Base-by-base conservation (phyloP, 176 grass and related monocot species). In the Ananas comosus region DNA sequence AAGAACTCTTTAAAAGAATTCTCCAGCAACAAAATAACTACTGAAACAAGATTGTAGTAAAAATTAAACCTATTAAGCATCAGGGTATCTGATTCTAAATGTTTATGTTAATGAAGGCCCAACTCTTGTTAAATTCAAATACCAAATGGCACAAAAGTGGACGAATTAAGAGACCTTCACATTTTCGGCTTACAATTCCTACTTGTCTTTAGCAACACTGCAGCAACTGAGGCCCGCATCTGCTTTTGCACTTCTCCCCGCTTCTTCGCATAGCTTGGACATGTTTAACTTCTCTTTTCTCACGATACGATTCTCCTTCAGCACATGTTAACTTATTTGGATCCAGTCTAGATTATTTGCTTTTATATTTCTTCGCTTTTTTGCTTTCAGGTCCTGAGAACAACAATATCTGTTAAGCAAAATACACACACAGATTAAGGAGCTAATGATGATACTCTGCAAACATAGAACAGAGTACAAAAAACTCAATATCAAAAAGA, bases 131-230 rank as follows among this genome's bases (percentile, higher is more conserved):
- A 66, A n/a, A n/a, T n/a, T 10, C 54, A n/a, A 8, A 24, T 66
- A 66, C 10, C n/a, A 66, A 7, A 66, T 66, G 63, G 28, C 21
- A 66, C 21, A 67, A 33, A 68, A 68, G 14, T 64, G 4, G 21
- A 24, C 13, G 42, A 61, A 57, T 17, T 13, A 22, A 1, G 48
- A 75, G 29, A 96, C 92, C 92, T 92, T 96, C 92, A 49, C 68
- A 81, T 82, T 84, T 96, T 61, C 86, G 78, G 74, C 78, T 65
- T 68, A 96, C 18, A 96, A 75, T 63, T 96, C 86, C 85, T 96
- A 70, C 51, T 79, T 92, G 64, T 76, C 81, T 86, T 78, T 87
- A 80, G 92, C 81, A 50, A 92, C 71, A 66, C 53, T 79, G 88
- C 82, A 76, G 83, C 75, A 24, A 88, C 85, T 68, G 79, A 82